These are phyloP conservation scores for Aureoboletus auriporus DNA, from an alignment of 768 basidiomycete genomes.

Conservation along the genomic window DNA sequence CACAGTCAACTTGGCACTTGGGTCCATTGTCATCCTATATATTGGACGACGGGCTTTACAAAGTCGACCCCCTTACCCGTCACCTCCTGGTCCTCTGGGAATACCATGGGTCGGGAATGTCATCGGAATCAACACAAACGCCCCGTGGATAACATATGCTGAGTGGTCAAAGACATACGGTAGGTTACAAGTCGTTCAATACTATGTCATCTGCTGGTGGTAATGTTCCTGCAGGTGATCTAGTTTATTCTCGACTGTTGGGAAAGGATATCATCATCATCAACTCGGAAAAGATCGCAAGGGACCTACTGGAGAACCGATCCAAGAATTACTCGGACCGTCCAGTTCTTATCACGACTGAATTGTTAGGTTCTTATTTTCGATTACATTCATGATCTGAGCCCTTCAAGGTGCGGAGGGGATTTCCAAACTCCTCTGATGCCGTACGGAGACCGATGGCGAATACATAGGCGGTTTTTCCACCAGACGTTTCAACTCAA, in stretches of 20 bases:
- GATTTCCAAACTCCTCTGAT: slow-evolving; percentile 1
- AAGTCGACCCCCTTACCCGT: too few relatives aligned
- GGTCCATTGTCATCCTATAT: too few relatives aligned
- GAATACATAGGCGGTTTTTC: slow-evolving; percentile 11
- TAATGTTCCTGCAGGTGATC: background rate
- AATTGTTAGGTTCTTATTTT: background rate
- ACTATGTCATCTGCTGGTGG: too few relatives aligned
- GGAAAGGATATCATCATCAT: background rate
- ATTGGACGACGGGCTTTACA: too few relatives aligned
- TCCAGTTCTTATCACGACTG: background rate
- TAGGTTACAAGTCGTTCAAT: background rate
- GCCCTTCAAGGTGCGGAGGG: background rate
- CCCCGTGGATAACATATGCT: background rate
- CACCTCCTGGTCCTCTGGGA: background rate
- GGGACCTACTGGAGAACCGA: background rate
- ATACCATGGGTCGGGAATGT: background rate
- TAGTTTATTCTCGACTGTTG: background rate
- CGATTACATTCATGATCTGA: background rate
- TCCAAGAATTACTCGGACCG: background rate
- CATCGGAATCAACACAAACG: background rate
- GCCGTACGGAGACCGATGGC: slow-evolving; percentile 12
- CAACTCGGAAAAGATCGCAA: background rate
- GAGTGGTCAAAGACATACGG: background rate
- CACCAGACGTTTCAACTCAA: slow-evolving; percentile 6
- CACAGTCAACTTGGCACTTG: too few relatives aligned